Conservation (phyloP, 73 alveolate species). For the Paramecium tetraurelia region DNA sequence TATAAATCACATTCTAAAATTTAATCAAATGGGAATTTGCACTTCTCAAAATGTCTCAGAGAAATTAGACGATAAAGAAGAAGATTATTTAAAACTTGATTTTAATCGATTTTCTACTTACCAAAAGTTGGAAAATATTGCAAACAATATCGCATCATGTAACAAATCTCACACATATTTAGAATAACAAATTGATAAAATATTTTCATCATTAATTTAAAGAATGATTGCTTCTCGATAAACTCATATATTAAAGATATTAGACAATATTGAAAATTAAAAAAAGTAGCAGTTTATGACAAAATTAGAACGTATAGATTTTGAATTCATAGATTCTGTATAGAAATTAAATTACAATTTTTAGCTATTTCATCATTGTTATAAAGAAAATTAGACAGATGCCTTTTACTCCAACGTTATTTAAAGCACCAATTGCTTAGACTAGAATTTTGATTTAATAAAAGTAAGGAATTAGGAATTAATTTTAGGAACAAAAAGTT, state of each 20-base stretch:
- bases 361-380: background rate
- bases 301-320: background rate
- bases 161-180: background rate
- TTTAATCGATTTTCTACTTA: background rate
- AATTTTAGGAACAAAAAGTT: background rate
- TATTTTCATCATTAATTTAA: background rate
- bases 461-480: background rate
- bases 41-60: background rate
- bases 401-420: background rate
- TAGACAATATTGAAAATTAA: background rate
- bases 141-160: background rate
- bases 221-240: background rate
- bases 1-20: background rate
- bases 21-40: background rate
- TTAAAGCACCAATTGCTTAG: background rate
- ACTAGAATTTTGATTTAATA: background rate
- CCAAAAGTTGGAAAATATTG: background rate
- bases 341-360: background rate
- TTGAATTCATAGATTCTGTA: background rate
- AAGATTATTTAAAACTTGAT: background rate
- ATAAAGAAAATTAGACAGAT: background rate
- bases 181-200: background rate
- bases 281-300: background rate
- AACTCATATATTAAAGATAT: background rate
- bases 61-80: background rate